Evolutionary conservation across 2,329 filamentous ascomycete genomes (phyloP), one percentile per base, ranked within the genome.

Genomic region (Pestalotiopsis sp.): DNA sequence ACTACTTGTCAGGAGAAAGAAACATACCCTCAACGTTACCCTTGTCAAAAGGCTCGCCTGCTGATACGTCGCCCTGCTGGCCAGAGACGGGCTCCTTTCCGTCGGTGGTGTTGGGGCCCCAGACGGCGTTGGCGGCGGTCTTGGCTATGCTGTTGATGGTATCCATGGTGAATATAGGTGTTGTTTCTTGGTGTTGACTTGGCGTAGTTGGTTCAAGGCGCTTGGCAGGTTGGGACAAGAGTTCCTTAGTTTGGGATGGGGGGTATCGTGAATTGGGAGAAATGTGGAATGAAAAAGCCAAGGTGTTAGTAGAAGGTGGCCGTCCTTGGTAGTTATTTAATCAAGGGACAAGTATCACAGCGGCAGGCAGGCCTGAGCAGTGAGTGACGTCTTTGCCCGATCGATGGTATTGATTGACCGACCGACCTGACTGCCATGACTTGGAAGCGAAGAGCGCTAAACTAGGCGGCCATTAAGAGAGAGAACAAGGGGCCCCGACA

Each of bases 1-100:
- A 58, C 31, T 36, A 36, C 31, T 36, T 25, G 45, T 41, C 7
- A 73, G 70, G 39, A 72, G 73, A 1, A 12, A 17, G 14, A 65
- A 45, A 68, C 31, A 67, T 68, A 65, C 65, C 57, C 25, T 67
- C 71, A n/a, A 88, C 81, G 78, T 96, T 96, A 63, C 94, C 94
- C 69, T 89, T 89, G 76, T 96, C 94, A 74, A 90, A 97, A 0
- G 94, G 94, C 78, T 95, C 91, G 13, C 87, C 89, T 58, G 84
- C 85, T 27, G 86, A 85, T 4, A 92, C 91, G 77, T 91, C 83
- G 52, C 94, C 94, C 68, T 86, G 83, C 65, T 89, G 83, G 25
- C 94, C 94, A 23, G 92, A 92, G 59, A 94, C 79, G 20, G 94
- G 94, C 81, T 97, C 94, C 79, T 83, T 65, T 78, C 80, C 56